Conservation (phyloP, 768 basidiomycete genomes). For the Clitopilus hobsonii region DNA sequence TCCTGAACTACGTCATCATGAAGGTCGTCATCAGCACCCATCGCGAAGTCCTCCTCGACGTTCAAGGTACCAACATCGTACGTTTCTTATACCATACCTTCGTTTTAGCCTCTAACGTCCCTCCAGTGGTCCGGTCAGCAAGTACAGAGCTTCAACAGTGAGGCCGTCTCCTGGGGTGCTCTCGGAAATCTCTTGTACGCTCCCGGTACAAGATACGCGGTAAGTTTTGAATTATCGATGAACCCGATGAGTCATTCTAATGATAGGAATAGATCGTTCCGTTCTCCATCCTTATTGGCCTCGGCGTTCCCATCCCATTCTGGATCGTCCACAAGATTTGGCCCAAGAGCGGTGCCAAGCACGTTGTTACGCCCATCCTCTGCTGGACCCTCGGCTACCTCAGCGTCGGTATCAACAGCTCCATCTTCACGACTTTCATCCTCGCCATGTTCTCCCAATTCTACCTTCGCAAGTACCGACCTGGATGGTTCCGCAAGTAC, state of each 20-base stretch:
- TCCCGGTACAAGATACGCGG: slow-evolving; percentile 15
- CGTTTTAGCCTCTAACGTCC: neutral
- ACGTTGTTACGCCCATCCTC: slow-evolving; percentile 43
- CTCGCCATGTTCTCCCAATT: slow-evolving; percentile 3
- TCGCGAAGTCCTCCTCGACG: slow-evolving; percentile 41
- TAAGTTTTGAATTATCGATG: slow-evolving; percentile 16
- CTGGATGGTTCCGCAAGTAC: slow-evolving; percentile 42
- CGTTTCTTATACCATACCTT: neutral
- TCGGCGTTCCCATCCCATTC: slow-evolving; percentile 49
- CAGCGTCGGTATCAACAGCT: neutral
- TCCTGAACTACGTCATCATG: slow-evolving; percentile 42
- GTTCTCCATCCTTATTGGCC: slow-evolving; percentile 41
- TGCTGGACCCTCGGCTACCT: slow-evolving; percentile 40
- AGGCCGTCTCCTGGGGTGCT: slow-evolving; percentile 50
- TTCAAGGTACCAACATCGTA: slow-evolving; percentile 45
- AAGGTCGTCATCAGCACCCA: slow-evolving; percentile 45
- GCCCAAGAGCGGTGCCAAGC: slow-evolving; percentile 41
- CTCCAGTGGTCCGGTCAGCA: slow-evolving; percentile 48
- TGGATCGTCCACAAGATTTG: slow-evolving; percentile 40
- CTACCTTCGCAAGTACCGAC: slow-evolving; percentile 3
- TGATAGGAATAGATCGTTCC: slow-evolving; percentile 35
- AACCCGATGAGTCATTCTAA: neutral
- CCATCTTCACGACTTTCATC: slow-evolving; percentile 3
- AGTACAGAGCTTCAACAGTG: slow-evolving; percentile 46
- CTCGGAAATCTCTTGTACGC: slow-evolving; percentile 18